Conservation (phyloP, 176 grass and related monocot genomes). For the Aegilops tauschii region DNA sequence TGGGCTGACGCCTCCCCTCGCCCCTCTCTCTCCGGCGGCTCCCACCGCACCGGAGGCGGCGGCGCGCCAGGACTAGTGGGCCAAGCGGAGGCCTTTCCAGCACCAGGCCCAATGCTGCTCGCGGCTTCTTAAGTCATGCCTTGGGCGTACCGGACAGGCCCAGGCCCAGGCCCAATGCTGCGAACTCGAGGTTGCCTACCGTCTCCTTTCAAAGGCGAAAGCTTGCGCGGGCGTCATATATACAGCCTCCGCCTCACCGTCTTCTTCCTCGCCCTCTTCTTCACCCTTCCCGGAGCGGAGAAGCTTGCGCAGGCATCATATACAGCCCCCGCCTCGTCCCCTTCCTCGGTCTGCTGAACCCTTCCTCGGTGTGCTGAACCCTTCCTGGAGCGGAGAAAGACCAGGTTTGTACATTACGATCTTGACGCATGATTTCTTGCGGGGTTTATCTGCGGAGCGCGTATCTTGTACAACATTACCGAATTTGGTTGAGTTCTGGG, state of each 20-base stretch:
- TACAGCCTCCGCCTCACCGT: neutral
- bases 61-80: neutral
- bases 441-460: neutral
- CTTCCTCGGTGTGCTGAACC: neutral
- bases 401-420: neutral
- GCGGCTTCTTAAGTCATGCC: too few species aligned
- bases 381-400: neutral
- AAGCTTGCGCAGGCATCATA: neutral
- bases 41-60: neutral
- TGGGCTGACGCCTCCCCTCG: neutral
- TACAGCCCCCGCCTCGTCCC: neutral
- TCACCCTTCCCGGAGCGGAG: neutral
- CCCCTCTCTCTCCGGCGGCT: neutral
- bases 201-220: too few species aligned
- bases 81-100: neutral
- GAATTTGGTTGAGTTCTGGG: too few species aligned
- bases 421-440: neutral
- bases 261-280: too few species aligned
- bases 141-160: neutral
- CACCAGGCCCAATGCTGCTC: neutral
- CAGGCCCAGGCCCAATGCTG: neutral
- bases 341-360: neutral
- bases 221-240: neutral
- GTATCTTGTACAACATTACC: too few species aligned
- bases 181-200: too few species aligned